Base-by-base conservation (phyloP, 2,329 filamentous ascomycete species). In the Cordyceps pruinosa region DNA sequence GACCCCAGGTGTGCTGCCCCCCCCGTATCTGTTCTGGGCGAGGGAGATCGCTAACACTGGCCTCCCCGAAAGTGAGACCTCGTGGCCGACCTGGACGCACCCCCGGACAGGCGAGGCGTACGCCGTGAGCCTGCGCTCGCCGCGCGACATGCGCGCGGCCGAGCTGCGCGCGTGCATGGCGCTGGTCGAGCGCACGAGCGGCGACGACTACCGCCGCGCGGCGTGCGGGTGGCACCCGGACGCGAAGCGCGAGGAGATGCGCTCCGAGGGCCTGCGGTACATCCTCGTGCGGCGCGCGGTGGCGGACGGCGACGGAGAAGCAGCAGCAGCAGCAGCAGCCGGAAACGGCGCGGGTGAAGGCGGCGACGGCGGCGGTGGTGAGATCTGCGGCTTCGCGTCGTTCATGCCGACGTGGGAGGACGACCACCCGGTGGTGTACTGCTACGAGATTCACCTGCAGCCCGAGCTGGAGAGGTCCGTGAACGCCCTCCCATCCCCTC, bases 391-490 rank as follows among this genome's bases (percentile, higher is more conserved):
- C 5, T 87, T 89, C 64, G 76, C 80, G 1, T 88, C 84, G n/a
- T 74, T 89, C 65, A 86, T 88, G 85, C 79, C 87, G n/a, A 87
- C 84, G 2, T 81, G 81, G 64, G 87, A 90, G 66, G 82, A 85
- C 60, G 77, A 78, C 1, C 72, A 82, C 58, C 76, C 84, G 0
- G 87, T 91, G 2, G 67, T 90, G 21, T 93, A 91, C 69, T 86
- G 88, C 68, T 93, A 91, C 68, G 88, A 93, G 71, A 83, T 93
- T 35, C 88, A 93, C 66, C 77, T 92, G 3, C 70, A 75, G 37
- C 71, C 76, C 1, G 70, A 74, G 1, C 67, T 88, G 5, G 80
- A 82, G 62, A 78, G 85, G 73, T 82, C 68, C 60, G 72, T 70
- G 10, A 7, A 5, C 15, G 8, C 8, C 9, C 25, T 13, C 6